Conservation (phyloP, 805 yeast species). For the Yueomyces sinensis region DNA sequence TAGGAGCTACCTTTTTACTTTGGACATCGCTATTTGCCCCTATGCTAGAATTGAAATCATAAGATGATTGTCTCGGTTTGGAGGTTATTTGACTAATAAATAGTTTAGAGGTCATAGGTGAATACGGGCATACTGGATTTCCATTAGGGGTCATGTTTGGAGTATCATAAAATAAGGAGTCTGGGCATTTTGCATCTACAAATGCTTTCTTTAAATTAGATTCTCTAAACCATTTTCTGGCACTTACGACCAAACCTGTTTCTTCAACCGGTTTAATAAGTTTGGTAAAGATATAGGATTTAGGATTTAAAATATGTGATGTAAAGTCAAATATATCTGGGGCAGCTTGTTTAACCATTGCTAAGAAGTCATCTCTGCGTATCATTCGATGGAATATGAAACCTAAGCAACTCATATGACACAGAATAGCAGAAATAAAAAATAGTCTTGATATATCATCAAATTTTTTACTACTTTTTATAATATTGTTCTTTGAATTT, state of each 20-base stretch:
- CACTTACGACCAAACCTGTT: constrained; percentile 16
- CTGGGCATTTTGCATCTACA: neutral
- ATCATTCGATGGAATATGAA: constrained; percentile 11
- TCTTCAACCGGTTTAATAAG: constrained; percentile 15
- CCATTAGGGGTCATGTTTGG: neutral
- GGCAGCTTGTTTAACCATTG: constrained; percentile 53
- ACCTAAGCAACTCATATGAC: constrained; percentile 9
- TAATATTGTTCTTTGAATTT: constrained; percentile 5
- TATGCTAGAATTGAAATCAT: neutral
- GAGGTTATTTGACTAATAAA: too few species aligned
- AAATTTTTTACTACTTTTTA: constrained; percentile 6
- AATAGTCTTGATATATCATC: constrained; percentile 7
- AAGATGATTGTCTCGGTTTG: neutral
- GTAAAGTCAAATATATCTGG: constrained; percentile 28
- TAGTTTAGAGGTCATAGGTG: too few species aligned
- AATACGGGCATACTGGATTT: neutral
- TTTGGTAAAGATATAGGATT: constrained; percentile 12
- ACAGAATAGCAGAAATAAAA: constrained; percentile 8
- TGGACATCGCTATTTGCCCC: neutral
- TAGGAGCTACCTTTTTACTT: neutral
- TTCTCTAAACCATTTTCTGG: constrained; percentile 2
- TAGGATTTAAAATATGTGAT: constrained; percentile 9
- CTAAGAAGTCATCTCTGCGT: constrained; percentile 47
- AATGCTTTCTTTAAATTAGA: neutral
- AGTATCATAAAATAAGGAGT: neutral